Evolutionary conservation across 441 rosid genomes (phyloP), one percentile per base, ranked within the genome.

Genomic region (Isatis lusitanica): DNA sequence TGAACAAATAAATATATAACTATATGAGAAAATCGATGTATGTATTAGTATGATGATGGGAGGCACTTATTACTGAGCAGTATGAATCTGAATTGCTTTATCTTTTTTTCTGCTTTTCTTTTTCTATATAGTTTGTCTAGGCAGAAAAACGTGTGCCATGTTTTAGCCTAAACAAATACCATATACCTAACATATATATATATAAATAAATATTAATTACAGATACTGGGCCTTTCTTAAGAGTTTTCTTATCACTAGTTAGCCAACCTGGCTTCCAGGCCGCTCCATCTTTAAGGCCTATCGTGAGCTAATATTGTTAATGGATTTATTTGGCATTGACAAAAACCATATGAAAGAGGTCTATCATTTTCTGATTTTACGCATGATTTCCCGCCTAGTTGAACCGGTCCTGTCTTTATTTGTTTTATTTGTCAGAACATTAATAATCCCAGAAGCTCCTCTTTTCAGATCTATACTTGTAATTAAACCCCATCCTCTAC

Each of bases 61-160:
- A 44, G 24, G 70, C 70, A 72, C 70, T 72, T 43, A 3, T 36
- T 10, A 50, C 1, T 50, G 48, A 16, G 58, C 65, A 16, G 50
- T 56, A 12, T 36, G 40, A 56, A 65, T 56, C 66, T 28, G 44
- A 66, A 38, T 28, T 47, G 43, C 43, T 58, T 47, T 63, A 31
- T 12, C 42, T 5, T 40, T 13, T 46, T 18, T 11, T 28, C 6
- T 63, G n/a, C 42, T 43, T 42, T 33, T 5, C 4, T 13, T 56
- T 33, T 56, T 30, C 36, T 26, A 52, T 71, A 3, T 46, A 11
- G 1, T 64, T 26, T 64, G 71, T 46, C 51, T 33, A 36, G 33
- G 12, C 65, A 36, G 51, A 71, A 65, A 65, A 73, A 73, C 71
- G 66, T 74, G 72, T 38, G 44, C 4, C 46, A 16, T 55, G 38